These are phyloP conservation scores for Alectoria sarmentosa DNA, from an alignment of 495 filamentous ascomycete genomes.

Conservation along the genomic window DNA sequence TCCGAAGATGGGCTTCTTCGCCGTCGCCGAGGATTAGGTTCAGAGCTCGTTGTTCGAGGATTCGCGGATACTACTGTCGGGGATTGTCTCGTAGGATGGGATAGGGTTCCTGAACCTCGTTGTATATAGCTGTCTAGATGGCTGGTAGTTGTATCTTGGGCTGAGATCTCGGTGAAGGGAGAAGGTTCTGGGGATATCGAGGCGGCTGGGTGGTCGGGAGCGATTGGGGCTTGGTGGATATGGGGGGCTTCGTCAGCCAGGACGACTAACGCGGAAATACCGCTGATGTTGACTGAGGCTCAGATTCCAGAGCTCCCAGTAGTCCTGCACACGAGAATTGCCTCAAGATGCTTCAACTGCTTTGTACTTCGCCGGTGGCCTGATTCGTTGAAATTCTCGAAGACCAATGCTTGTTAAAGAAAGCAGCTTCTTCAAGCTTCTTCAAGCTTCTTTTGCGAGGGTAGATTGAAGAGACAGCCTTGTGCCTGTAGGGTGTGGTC, in stretches of 20 bases:
- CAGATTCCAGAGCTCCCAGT: slow-evolving; percentile 21
- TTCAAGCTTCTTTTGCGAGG: not conserved
- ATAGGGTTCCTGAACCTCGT: not conserved
- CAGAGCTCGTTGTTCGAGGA: not conserved
- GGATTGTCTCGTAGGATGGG: not conserved
- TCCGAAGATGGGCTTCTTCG: slow-evolving; percentile 24
- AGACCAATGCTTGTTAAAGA: not conserved
- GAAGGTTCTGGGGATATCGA: slow-evolving; percentile 33
- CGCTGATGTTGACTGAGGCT: slow-evolving; percentile 40
- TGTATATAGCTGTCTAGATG: not conserved
- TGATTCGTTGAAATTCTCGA: too few species aligned
- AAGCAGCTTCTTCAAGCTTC: not conserved
- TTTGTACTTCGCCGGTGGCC: not conserved
- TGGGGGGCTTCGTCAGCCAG: slow-evolving; percentile 54
- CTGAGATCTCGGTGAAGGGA: slow-evolving; percentile 29
- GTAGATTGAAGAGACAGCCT: not conserved
- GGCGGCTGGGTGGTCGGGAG: slow-evolving; percentile 51
- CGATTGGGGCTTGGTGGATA: slow-evolving; percentile 44
- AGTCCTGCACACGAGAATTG: slow-evolving; percentile 4
- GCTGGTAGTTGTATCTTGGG: slow-evolving; percentile 24
- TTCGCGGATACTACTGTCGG: slow-evolving; percentile 1
- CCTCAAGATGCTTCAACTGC: not conserved
- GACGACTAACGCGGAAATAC: slow-evolving; percentile 48
- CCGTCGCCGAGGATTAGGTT: slow-evolving; percentile 21
- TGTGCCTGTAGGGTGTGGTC: not conserved